Conservation (phyloP, 257 asterid genomes). For the Solanum tacnaense region DNA sequence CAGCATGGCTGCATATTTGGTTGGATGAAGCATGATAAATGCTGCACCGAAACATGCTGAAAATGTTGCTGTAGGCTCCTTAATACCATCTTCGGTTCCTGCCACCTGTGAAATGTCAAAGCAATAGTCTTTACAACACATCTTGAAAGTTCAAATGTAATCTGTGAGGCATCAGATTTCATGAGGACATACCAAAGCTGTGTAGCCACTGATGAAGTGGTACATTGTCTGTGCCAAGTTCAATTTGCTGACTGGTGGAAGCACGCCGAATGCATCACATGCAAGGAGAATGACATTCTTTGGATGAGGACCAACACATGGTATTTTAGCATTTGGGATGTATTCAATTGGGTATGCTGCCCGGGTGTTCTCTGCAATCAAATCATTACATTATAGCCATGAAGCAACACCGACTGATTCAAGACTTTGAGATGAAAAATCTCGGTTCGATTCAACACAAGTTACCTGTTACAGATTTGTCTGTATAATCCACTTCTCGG, state of each 20-base stretch:
- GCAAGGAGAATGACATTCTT: conserved; percentile 81
- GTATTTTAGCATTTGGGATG: conserved; percentile 83
- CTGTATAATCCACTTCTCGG: conserved; percentile 77
- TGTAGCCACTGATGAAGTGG: conserved; percentile 93
- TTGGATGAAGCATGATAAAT: conserved; percentile 86
- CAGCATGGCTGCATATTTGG: conserved; percentile 82
- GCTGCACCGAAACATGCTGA: conserved; percentile 99
- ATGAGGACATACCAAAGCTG: conserved; percentile 54
- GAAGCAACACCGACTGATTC: not conserved
- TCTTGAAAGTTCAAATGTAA: not conserved
- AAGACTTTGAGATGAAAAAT: not conserved
- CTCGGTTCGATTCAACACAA: not conserved
- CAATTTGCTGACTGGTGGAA: conserved; percentile 91
- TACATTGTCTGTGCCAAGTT: conserved; percentile 84
- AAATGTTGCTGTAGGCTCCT: conserved; percentile 89
- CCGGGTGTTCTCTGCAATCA: conserved; percentile 66
- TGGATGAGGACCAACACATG: conserved; percentile 95
- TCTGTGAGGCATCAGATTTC: not conserved
- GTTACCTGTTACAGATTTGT: conserved; percentile 90
- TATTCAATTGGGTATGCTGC: conserved; percentile 93
- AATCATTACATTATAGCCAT: not conserved
- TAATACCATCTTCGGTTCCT: conserved; percentile 94
- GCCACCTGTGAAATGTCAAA: conserved; percentile 45
- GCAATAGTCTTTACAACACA: not conserved
- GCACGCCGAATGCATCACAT: conserved; percentile 95